Percentiles rank a stretch among this genome's conserved stretches.
These are phyloP conservation scores for Auricularia heimuer DNA, from an alignment of 768 basidiomycete genomes.

Conservation along the genomic window DNA sequence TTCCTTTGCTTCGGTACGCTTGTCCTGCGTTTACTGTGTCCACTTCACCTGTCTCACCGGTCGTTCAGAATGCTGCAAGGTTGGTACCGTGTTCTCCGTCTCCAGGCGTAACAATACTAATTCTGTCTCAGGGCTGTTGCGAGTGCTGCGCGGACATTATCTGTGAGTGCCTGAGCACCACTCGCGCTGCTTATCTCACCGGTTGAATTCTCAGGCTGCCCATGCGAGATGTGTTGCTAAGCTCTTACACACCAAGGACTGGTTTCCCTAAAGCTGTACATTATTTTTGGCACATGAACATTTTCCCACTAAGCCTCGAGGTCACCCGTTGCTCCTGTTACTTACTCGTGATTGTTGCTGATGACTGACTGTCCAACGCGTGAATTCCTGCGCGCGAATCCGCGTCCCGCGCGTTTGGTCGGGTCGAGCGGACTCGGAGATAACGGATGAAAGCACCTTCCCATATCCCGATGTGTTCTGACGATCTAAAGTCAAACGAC, in stretches of 20 bases:
- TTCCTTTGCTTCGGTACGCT: conserved; percentile 65
- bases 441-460: no score
- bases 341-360: no score
- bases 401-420: no score
- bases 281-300: no score
- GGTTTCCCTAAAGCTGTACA: no score
- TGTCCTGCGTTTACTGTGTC: neutral
- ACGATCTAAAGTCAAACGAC: neutral
- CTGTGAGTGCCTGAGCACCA: conserved; percentile 35
- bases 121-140: conserved; percentile 46
- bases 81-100: conserved; percentile 14
- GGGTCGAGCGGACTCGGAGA: no score
- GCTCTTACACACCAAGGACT: no score
- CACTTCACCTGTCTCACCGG: neutral
- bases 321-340: no score
- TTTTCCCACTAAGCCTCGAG: no score
- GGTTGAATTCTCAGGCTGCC: conserved; percentile 43
- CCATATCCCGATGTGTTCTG: neutral
- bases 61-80: conserved; percentile 58
- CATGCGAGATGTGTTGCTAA: conserved; percentile 71
- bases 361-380: no score
- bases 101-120: neutral
- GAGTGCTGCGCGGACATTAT: conserved; percentile 61
- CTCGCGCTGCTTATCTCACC: conserved; percentile 1
- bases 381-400: no score